phyloP scores from a whole-genome alignment of 495 filamentous ascomycete species.

The Daldinia grandis region DNA sequence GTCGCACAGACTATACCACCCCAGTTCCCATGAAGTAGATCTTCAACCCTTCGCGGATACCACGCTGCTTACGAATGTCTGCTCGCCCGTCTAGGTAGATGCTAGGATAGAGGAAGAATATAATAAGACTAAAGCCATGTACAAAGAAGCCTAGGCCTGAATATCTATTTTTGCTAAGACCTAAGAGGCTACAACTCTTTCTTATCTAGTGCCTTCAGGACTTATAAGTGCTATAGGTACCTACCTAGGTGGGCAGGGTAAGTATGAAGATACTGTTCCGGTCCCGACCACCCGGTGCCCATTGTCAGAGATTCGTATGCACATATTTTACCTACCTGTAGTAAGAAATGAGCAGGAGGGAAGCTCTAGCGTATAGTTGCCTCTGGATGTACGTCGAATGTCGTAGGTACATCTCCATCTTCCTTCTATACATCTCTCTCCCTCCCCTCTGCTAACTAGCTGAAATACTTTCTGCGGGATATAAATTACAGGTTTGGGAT shows the following conservation, averaged over 20 bases:
- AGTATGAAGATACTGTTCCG: background rate
- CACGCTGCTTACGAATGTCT: constrained; percentile 2
- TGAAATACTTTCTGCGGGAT: no score
- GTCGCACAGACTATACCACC: background rate
- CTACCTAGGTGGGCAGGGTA: background rate
- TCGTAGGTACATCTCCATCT: background rate
- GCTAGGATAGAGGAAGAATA: constrained; percentile 15
- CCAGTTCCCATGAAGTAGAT: background rate
- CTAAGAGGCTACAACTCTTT: background rate
- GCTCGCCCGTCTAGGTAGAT: constrained; percentile 23
- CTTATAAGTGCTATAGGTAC: background rate
- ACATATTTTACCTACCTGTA: no score
- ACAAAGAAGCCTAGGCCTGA: background rate
- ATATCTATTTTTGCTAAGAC: no score
- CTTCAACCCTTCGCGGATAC: background rate
- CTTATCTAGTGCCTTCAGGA: background rate
- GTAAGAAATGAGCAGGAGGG: no score
- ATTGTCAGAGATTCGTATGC: no score
- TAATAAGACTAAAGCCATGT: constrained; percentile 9
- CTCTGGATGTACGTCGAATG: background rate
- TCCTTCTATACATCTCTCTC: no score
- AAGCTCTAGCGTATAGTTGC: no score
- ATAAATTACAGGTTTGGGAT: no score
- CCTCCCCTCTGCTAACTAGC: no score
- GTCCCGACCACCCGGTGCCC: background rate